These are phyloP conservation scores for Plantago rigida DNA, from an alignment of 305 asterid genomes.

Conservation along the genomic window DNA sequence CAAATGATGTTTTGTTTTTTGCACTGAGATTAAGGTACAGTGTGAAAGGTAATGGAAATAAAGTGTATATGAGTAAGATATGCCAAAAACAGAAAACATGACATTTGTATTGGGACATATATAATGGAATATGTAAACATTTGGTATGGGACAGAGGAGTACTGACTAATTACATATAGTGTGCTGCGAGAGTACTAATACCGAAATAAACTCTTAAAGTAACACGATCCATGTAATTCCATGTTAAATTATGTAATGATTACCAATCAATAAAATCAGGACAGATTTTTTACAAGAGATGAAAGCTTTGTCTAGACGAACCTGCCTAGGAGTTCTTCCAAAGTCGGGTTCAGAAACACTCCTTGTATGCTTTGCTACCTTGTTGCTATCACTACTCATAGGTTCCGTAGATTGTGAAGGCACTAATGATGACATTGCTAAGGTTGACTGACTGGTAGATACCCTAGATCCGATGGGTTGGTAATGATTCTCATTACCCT, in stretches of 20 bases:
- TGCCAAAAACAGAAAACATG: no score
- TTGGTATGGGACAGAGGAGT: no score
- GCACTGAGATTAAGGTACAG: no score
- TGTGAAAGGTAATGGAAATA: no score
- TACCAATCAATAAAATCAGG: conserved; percentile 15
- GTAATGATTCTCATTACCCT: conserved; percentile 42
- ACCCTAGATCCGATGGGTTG: conserved; percentile 56
- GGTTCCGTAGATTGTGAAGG: conserved; percentile 72
- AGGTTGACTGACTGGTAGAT: conserved; percentile 78
- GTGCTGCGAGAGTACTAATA: no score
- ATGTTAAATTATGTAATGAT: conserved; percentile 2
- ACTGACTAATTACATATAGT: no score
- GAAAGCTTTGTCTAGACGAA: conserved; percentile 29
- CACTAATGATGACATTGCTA: conserved; percentile 75
- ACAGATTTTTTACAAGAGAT: conserved; percentile 5
- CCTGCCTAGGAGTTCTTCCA: conserved; percentile 93
- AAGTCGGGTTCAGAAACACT: conserved; percentile 97
- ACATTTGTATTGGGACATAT: no score
- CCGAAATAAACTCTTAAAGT: not conserved
- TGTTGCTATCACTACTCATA: conserved; percentile 39
- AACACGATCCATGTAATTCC: no score
- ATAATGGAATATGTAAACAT: no score
- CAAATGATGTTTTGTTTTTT: no score
- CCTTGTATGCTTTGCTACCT: conserved; percentile 58
- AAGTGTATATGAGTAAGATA: no score